These are phyloP conservation scores for Rhizoctonia solani DNA, from an alignment of 1,284 basidiomycete species.

Conservation along the genomic window DNA sequence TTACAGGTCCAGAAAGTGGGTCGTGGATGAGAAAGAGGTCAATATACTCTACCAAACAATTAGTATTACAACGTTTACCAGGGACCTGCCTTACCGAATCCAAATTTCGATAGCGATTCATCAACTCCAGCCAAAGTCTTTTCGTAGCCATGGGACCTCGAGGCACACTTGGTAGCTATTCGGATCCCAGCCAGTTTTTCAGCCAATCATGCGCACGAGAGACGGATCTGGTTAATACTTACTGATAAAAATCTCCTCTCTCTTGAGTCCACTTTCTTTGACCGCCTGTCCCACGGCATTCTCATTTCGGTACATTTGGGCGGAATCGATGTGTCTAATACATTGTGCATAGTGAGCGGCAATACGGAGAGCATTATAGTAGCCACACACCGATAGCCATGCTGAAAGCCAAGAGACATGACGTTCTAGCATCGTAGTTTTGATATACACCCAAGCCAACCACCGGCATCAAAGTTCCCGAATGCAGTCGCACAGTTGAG, in stretches of 20 bases:
- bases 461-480: conserved; percentile 57
- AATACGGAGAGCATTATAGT: background rate
- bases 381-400: conserved; percentile 70
- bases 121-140: conserved; percentile 60
- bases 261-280: conserved; percentile 48
- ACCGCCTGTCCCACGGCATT: conserved; percentile 54
- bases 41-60: conserved; percentile 58
- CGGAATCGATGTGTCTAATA: conserved; percentile 51
- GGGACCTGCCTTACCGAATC: conserved; percentile 60
- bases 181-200: background rate
- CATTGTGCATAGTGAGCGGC: background rate
- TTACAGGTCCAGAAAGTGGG: conserved; percentile 60
- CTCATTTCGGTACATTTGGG: conserved; percentile 60
- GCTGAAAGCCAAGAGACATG: conserved; percentile 68
- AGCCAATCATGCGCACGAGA: conserved; percentile 27
- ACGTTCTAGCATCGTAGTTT: conserved; percentile 60
- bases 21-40: conserved; percentile 82
- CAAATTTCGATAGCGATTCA: conserved; percentile 58
- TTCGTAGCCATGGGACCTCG: conserved; percentile 61
- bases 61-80: no score
- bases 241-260: conserved; percentile 57
- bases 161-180: conserved; percentile 64
- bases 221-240: conserved; percentile 39
- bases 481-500: conserved; percentile 7
- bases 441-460: conserved; percentile 84